These are phyloP conservation scores for Lunularia cruciata DNA, from an alignment of 225 moss, liverwort and hornwort species.

Conservation along the genomic window DNA sequence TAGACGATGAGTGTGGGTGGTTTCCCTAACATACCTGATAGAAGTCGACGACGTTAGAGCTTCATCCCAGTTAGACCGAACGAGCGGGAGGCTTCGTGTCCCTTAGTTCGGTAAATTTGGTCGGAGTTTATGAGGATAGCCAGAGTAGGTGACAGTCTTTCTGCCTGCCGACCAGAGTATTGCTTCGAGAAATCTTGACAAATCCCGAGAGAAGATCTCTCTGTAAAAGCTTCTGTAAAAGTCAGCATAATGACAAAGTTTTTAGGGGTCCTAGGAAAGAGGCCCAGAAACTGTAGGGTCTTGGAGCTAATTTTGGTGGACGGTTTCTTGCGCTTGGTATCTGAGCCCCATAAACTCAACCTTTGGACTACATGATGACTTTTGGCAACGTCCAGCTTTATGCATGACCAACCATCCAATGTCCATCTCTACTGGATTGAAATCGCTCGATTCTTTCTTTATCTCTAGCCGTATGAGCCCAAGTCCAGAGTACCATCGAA, in stretches of 20 bases:
- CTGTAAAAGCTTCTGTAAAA: background rate
- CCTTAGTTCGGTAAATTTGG: background rate
- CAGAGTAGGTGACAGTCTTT: background rate
- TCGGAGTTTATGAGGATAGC: background rate
- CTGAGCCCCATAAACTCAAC: constrained; percentile 18
- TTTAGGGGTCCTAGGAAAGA: constrained; percentile 10
- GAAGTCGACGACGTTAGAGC: too few species aligned
- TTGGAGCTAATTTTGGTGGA: constrained; percentile 13
- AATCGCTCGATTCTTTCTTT: background rate
- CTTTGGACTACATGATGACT: constrained; percentile 10
- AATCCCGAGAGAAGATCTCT: background rate
- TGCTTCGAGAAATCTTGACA: background rate
- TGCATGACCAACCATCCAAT: constrained; percentile 6
- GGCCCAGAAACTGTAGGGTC: background rate
- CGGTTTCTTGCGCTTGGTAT: constrained; percentile 8
- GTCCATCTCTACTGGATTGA: background rate
- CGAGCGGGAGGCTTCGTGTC: background rate
- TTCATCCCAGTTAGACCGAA: too few species aligned
- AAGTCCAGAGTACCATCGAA: background rate
- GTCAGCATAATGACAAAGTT: constrained; percentile 7
- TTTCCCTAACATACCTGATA: too few species aligned
- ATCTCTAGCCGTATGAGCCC: background rate
- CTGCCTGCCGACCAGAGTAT: constrained; percentile 4
- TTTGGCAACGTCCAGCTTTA: background rate
- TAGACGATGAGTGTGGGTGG: too few species aligned